Percentiles rank a stretch among this genome's conserved stretches.
phyloP scores from a whole-genome alignment of 345 rosid species.

The Populus alba region DNA sequence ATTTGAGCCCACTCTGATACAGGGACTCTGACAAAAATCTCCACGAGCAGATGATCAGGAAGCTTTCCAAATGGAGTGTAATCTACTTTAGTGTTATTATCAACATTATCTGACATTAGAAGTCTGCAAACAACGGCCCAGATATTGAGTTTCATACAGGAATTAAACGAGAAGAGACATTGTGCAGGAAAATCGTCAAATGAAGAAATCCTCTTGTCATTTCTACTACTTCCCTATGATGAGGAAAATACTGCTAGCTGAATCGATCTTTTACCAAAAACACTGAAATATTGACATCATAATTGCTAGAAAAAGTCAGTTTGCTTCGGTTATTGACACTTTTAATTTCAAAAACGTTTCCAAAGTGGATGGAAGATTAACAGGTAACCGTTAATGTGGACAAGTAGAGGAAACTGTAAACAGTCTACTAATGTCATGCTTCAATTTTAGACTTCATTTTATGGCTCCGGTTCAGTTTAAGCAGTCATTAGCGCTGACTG shows the following conservation, averaged over 20 bases:
- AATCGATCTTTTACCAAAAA: not conserved
- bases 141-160: not conserved
- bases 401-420: no score
- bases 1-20: conserved; percentile 55
- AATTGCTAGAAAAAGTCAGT: no score
- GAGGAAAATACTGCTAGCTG: not conserved
- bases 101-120: conserved; percentile 45
- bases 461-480: no score
- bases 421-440: no score
- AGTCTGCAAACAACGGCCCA: conserved; percentile 34
- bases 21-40: conserved; percentile 73
- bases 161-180: not conserved
- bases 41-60: conserved; percentile 73
- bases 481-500: no score
- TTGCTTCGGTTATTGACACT: no score
- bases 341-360: no score
- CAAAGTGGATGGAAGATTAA: no score
- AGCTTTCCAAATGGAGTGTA: conserved; percentile 54
- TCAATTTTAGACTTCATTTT: no score
- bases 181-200: not conserved
- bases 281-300: no score
- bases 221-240: not conserved
- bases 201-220: not conserved
- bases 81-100: conserved; percentile 19
- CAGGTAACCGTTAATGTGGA: no score